Evolutionary conservation across 2,329 filamentous ascomycete genomes (phyloP).

Genomic region (Emergomyces pasteurianus): DNA sequence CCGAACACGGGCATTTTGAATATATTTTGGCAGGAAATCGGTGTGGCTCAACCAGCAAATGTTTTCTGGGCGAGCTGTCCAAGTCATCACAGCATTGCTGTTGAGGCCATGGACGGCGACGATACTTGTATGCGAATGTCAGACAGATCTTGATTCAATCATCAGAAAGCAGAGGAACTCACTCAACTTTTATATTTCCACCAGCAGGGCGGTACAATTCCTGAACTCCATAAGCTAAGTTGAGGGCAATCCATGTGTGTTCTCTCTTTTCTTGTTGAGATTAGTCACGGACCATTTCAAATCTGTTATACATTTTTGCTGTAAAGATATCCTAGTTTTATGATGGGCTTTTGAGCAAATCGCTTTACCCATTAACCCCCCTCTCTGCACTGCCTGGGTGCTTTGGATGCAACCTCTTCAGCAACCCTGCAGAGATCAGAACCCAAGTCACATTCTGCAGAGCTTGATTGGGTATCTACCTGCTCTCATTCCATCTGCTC

Average conservation of each 20-base stretch:
- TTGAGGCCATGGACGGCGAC: conserved; percentile 34
- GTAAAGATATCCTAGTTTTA: not conserved
- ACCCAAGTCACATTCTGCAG: not conserved
- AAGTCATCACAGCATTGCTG: conserved; percentile 28
- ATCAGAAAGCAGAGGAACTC: conserved; percentile 1
- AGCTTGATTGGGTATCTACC: not conserved
- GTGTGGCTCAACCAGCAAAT: conserved; percentile 27
- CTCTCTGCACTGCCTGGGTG: not conserved
- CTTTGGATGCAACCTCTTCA: not conserved
- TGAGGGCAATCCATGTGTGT: not conserved
- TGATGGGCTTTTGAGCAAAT: too few relatives aligned
- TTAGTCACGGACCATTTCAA: not conserved
- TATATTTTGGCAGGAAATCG: conserved; percentile 20
- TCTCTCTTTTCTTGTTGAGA: not conserved
- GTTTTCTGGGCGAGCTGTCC: conserved; percentile 21
- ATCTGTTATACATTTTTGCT: not conserved
- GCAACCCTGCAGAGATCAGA: not conserved
- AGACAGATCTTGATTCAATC: not conserved
- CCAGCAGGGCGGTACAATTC: conserved; percentile 11
- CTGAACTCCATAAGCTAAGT: conserved; percentile 7
- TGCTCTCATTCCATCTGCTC: not conserved
- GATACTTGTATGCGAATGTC: conserved; percentile 15
- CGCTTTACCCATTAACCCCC: not conserved
- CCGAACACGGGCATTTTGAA: conserved; percentile 20
- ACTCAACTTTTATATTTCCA: conserved; percentile 10